A percentile compares a stretch with the other conserved stretches of the same genome.
Evolutionary conservation across 2,329 filamentous ascomycete species (phyloP).

Genomic region (Exophiala sideris): DNA sequence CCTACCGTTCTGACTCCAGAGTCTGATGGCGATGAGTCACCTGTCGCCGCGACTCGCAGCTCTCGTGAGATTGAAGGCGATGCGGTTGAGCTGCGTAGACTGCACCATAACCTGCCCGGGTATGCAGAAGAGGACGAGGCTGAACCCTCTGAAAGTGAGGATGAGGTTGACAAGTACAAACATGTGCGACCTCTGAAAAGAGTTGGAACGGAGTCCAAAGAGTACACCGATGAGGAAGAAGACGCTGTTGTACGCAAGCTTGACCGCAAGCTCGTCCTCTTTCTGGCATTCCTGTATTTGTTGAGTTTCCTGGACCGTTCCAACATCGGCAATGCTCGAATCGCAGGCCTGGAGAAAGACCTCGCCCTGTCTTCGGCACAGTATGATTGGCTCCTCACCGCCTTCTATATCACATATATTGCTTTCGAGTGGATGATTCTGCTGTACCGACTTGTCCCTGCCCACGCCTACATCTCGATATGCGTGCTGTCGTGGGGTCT

Average conservation of each 20-base stretch:
- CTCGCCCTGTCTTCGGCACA: slow-evolving; percentile 53
- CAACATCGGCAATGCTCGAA: slow-evolving; percentile 64
- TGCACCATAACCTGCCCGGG: slow-evolving; percentile 4
- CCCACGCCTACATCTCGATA: slow-evolving; percentile 58
- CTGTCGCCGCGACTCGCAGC: slow-evolving; percentile 3
- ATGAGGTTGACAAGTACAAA: slow-evolving; percentile 6
- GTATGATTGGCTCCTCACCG: slow-evolving; percentile 61
- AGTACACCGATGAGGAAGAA: slow-evolving; percentile 69
- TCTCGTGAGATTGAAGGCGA: slow-evolving; percentile 8
- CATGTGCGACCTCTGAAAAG: slow-evolving; percentile 6
- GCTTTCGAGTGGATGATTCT: slow-evolving; percentile 65
- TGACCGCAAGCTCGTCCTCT: slow-evolving; percentile 72
- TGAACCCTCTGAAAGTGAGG: not conserved
- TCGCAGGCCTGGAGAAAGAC: slow-evolving; percentile 56
- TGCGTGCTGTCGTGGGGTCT: slow-evolving; percentile 74
- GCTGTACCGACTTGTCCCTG: slow-evolving; percentile 58
- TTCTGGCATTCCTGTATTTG: slow-evolving; percentile 79
- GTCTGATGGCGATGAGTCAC: slow-evolving; percentile 7
- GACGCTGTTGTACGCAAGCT: slow-evolving; percentile 67
- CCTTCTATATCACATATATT: slow-evolving; percentile 64
- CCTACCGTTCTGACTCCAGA: slow-evolving; percentile 6
- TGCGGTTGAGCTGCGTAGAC: slow-evolving; percentile 12
- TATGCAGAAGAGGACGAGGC: not conserved
- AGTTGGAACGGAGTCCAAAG: slow-evolving; percentile 46
- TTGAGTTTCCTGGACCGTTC: slow-evolving; percentile 82